phyloP scores from a whole-genome alignment of 2,329 filamentous ascomycete species.

The Chaetomiaceae sp. region DNA sequence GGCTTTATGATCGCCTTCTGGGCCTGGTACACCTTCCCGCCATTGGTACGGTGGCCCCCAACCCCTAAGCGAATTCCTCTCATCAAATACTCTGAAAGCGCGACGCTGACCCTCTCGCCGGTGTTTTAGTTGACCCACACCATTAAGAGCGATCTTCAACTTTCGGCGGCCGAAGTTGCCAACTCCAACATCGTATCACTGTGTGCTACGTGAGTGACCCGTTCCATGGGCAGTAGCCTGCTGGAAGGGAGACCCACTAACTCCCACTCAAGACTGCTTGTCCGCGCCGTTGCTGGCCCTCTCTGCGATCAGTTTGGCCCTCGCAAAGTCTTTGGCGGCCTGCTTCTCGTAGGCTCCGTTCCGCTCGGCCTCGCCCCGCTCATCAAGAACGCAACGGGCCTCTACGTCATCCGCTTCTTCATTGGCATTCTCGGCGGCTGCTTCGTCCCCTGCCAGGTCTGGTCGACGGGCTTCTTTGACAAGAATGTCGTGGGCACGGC shows the following conservation, averaged over 20 bases:
- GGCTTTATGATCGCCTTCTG: constrained; percentile 85
- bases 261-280: constrained; percentile 50
- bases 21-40: constrained; percentile 90
- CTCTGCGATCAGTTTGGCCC: constrained; percentile 82
- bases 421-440: constrained; percentile 71
- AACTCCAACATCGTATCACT: constrained; percentile 91
- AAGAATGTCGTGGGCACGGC: constrained; percentile 86
- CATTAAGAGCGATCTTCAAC: constrained; percentile 70
- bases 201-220: constrained; percentile 51
- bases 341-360: constrained; percentile 70
- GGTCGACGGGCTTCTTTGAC: constrained; percentile 89
- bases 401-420: constrained; percentile 73
- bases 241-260: constrained; percentile 1
- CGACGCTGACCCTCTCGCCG: not conserved
- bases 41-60: constrained; percentile 51
- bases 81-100: too few relatives aligned
- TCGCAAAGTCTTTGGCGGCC: constrained; percentile 69
- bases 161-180: constrained; percentile 64
- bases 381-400: constrained; percentile 58
- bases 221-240: not conserved
- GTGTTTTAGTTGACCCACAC: constrained; percentile 61
- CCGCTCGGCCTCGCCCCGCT: constrained; percentile 78
- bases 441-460: constrained; percentile 85
- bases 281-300: constrained; percentile 72
- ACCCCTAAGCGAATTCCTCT: too few relatives aligned